Evolutionary conservation across 1,284 basidiomycete genomes (phyloP), one percentile per base, ranked within the genome.

Genomic region (Marasmius sp.): DNA sequence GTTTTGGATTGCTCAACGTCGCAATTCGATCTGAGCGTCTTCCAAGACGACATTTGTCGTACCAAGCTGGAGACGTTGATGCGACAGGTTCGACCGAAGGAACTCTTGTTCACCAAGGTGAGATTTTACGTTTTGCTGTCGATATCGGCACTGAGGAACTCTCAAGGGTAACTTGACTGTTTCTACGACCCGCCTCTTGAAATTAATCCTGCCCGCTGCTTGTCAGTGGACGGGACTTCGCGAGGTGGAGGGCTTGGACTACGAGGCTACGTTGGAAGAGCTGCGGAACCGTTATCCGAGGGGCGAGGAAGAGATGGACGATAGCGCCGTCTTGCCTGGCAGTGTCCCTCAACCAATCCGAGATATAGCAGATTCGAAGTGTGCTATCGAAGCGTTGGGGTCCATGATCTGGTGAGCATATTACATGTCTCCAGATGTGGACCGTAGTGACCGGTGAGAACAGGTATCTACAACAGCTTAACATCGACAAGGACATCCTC

Each of bases 1-100:
- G 89, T 96, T n/a, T 78, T 99, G 68, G 97, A 99, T 73, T 96
- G 95, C 62, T 86, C 96, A 7, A 99, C 97, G 0, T 97, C 95
- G 63, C 93, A 98, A 73, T 99, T 99, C 80, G 92, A 95, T 68
- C 74, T 99, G 69, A 92, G 93, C 59, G 82, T 85, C 1, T 98
- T 99, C 71, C 86, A 92, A 61, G 97, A 99, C 70, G 97, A 99
- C 72, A 84, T 93, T 14, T 95, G 92, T 68, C 85, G 95, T 45
- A 98, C 97, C 3, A 91, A 89, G 69, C 79, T 99, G 65, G 97
- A 99, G 78, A 99, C 97, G 0, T 79, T 98, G 71, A 87, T 99
- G 76, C 84, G 97, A 62, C 96, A 98, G 71, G 80, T 98, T 59
- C 83, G 95, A 56, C 94, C 95, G 0, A 98, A 98, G 75, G 97